Conservation (phyloP, 1,139 yeast species). For the Yamadazyma triangularis region DNA sequence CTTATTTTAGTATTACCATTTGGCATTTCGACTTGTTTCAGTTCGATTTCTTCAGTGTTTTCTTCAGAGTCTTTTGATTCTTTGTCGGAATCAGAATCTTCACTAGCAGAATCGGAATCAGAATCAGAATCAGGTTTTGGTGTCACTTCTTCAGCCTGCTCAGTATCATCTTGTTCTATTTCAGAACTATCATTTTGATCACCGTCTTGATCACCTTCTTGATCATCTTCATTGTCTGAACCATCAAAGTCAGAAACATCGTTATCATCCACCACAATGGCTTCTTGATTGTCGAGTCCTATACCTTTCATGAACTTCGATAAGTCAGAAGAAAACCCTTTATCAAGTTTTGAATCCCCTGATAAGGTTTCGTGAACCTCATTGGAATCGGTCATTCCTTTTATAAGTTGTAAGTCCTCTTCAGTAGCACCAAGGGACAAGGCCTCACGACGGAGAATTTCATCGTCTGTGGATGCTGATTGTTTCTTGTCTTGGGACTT, state of each 20-base stretch:
- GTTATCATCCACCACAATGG: constrained; percentile 25
- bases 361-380: constrained; percentile 62
- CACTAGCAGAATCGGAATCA: constrained; percentile 9
- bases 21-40: constrained; percentile 17
- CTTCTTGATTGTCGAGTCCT: constrained; percentile 50
- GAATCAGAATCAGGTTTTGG: constrained; percentile 11
- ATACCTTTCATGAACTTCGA: constrained; percentile 62
- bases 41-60: constrained; percentile 13
- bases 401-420: constrained; percentile 54
- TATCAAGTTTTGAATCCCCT: constrained; percentile 36
- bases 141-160: constrained; percentile 15
- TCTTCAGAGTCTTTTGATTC: constrained; percentile 15
- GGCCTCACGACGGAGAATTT: constrained; percentile 63
- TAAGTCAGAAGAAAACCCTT: constrained; percentile 53
- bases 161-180: constrained; percentile 14
- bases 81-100: constrained; percentile 13
- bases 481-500: constrained; percentile 4
- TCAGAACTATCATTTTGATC: constrained; percentile 14
- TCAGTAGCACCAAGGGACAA: constrained; percentile 64
- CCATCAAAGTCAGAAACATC: constrained; percentile 21
- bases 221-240: constrained; percentile 23
- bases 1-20: constrained; percentile 12
- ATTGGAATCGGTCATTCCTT: constrained; percentile 50
- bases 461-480: constrained; percentile 16
- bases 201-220: constrained; percentile 21